Conservation (phyloP, 2,329 filamentous ascomycete genomes). For the Hypoxylon sp. region DNA sequence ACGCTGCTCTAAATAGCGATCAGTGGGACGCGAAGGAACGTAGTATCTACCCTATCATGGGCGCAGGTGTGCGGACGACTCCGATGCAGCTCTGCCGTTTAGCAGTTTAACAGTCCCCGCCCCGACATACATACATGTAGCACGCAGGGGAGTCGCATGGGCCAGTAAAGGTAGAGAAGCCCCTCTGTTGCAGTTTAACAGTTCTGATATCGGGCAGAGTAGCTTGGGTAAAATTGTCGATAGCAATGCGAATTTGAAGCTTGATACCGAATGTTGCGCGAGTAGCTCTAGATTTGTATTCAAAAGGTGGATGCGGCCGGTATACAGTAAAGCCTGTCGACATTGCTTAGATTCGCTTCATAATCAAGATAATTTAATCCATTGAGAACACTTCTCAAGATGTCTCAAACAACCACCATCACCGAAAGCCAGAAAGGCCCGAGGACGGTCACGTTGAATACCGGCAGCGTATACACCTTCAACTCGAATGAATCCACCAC, state of each 20-base stretch:
- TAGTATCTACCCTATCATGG: neutral
- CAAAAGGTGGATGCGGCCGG: neutral
- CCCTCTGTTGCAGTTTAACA: slow-evolving; percentile 5
- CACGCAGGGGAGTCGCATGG: neutral
- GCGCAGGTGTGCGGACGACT: neutral
- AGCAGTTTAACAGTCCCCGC: slow-evolving; percentile 4
- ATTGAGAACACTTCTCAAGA: slow-evolving; percentile 3
- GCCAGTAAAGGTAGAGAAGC: neutral
- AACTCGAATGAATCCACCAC: slow-evolving; percentile 38
- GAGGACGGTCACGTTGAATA: slow-evolving; percentile 34
- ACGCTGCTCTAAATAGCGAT: neutral
- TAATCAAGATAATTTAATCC: neutral
- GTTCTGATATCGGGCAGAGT: neutral
- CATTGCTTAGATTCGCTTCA: neutral
- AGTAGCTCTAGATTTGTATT: neutral
- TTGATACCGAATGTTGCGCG: neutral
- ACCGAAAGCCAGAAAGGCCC: slow-evolving; percentile 1
- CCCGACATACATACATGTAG: neutral
- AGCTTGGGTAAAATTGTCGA: neutral
- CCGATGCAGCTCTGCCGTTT: slow-evolving; percentile 15
- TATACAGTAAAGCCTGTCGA: neutral
- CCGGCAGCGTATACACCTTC: slow-evolving; percentile 38
- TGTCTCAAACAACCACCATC: slow-evolving; percentile 19
- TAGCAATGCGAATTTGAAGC: neutral
- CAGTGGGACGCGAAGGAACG: neutral